phyloP scores from a whole-genome alignment of 2,329 filamentous ascomycete species.

The Fonsecaea pugnacius region DNA sequence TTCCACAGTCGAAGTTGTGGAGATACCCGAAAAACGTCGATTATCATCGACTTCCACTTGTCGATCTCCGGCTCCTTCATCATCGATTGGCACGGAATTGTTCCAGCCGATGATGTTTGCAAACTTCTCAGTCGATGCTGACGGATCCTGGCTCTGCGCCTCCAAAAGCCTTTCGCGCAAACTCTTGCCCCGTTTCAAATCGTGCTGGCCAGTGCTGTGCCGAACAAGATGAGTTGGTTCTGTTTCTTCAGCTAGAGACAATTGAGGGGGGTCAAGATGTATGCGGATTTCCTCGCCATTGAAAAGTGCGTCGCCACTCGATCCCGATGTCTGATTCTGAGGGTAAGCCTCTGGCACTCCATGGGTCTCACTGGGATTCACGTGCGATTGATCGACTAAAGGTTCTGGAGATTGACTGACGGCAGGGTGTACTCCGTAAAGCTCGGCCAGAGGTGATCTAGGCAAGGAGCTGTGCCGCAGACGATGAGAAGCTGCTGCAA shows the following conservation, averaged over 20 bases:
- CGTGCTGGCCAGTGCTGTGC: conserved; percentile 7
- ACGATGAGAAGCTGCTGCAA: conserved; percentile 14
- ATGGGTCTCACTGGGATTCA: not conserved
- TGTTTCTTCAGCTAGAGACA: not conserved
- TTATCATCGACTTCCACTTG: conserved; percentile 39
- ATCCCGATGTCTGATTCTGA: not conserved
- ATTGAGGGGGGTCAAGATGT: conserved; percentile 8
- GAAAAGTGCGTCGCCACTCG: not conserved
- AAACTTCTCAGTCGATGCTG: conserved; percentile 53
- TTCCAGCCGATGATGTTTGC: conserved; percentile 58
- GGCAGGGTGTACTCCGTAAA: conserved; percentile 6
- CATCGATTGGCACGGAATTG: conserved; percentile 28
- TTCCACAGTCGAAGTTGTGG: conserved; percentile 60
- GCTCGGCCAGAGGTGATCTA: conserved; percentile 28
- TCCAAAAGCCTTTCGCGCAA: conserved; percentile 44
- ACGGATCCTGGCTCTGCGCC: conserved; percentile 38
- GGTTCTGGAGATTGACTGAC: conserved; percentile 8
- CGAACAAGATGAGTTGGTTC: conserved; percentile 13
- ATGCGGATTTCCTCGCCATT: conserved; percentile 26
- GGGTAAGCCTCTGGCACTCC: not conserved
- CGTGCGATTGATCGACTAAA: not conserved
- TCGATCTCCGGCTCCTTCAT: conserved; percentile 4
- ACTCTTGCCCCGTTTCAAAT: conserved; percentile 38
- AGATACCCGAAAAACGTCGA: conserved; percentile 55
- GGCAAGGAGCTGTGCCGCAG: conserved; percentile 22